A percentile compares a stretch with the other conserved stretches of the same genome.
phyloP scores from a whole-genome alignment of 2,329 filamentous ascomycete species.

The Verticillium isaacii region DNA sequence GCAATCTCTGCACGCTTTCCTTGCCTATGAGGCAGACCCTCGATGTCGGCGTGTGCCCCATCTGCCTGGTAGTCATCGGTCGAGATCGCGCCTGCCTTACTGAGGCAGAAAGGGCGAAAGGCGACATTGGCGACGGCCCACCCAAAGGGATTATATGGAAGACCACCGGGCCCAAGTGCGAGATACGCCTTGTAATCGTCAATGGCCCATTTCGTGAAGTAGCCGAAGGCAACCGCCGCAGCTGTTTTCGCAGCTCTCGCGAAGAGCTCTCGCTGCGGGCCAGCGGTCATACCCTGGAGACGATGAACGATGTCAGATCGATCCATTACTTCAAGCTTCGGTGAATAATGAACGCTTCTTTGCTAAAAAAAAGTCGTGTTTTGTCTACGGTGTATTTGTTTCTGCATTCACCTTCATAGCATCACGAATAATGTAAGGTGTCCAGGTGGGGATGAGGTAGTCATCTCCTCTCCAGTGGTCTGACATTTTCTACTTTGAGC shows the following conservation, averaged over 20 bases:
- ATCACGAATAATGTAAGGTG: too few relatives aligned
- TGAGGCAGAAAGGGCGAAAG: slow-evolving; percentile 9
- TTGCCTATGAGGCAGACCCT: not conserved
- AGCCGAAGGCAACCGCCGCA: not conserved
- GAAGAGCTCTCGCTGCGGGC: not conserved
- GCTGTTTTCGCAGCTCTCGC: not conserved
- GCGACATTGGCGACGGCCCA: slow-evolving; percentile 24
- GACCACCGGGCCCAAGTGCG: slow-evolving; percentile 36
- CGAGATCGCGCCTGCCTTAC: not conserved
- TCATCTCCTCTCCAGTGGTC: too few relatives aligned
- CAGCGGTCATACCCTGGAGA: not conserved
- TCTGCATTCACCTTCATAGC: too few relatives aligned
- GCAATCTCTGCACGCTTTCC: slow-evolving; percentile 4
- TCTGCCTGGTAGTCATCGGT: slow-evolving; percentile 6
- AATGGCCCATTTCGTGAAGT: not conserved
- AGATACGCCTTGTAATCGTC: slow-evolving; percentile 32
- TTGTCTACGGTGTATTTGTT: too few relatives aligned
- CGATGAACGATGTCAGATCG: not conserved
- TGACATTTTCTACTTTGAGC: too few relatives aligned
- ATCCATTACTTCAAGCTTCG: not conserved
- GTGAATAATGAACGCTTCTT: too few relatives aligned
- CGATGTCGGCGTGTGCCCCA: slow-evolving; percentile 3
- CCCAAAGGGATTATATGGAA: slow-evolving; percentile 35
- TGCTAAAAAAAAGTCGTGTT: too few relatives aligned
- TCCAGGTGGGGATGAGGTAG: too few relatives aligned